Conservation (phyloP, 179 eudicot species). For the Beta corolliflora region DNA sequence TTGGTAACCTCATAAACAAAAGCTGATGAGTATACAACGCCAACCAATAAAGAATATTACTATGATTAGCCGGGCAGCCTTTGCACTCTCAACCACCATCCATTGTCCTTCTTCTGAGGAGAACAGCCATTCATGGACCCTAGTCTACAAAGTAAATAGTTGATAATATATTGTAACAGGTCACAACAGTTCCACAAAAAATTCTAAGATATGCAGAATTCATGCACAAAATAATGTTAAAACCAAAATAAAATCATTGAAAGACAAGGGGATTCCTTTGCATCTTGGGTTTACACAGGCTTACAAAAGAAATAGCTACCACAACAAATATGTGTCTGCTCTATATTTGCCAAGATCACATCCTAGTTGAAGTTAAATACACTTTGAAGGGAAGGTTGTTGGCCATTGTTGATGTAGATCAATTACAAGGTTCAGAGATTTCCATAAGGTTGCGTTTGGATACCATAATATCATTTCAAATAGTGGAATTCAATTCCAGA, state of each 20-base stretch:
- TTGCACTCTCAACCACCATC: conserved; percentile 86
- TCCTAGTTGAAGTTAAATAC: background rate
- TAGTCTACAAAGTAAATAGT: conserved; percentile 45
- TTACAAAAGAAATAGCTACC: background rate
- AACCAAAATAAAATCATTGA: background rate
- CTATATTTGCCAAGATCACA: background rate
- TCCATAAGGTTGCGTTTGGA: too few species aligned
- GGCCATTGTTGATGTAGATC: background rate
- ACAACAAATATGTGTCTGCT: background rate
- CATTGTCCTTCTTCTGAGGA: conserved; percentile 98
- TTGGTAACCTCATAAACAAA: background rate
- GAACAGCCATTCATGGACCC: conserved; percentile 90
- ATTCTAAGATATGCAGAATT: background rate
- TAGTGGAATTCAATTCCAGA: too few species aligned
- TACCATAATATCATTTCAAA: too few species aligned
- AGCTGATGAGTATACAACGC: background rate
- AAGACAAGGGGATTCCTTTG: background rate
- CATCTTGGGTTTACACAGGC: background rate
- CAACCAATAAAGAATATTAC: conserved; percentile 34
- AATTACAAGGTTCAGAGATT: background rate
- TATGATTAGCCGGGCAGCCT: conserved; percentile 88
- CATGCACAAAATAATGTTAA: background rate
- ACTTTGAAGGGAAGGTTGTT: background rate
- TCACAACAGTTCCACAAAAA: background rate
- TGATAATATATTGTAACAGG: conserved; percentile 5